These are phyloP conservation scores for Trichosporon asahii DNA, from an alignment of 1,284 basidiomycete genomes.

Conservation along the genomic window DNA sequence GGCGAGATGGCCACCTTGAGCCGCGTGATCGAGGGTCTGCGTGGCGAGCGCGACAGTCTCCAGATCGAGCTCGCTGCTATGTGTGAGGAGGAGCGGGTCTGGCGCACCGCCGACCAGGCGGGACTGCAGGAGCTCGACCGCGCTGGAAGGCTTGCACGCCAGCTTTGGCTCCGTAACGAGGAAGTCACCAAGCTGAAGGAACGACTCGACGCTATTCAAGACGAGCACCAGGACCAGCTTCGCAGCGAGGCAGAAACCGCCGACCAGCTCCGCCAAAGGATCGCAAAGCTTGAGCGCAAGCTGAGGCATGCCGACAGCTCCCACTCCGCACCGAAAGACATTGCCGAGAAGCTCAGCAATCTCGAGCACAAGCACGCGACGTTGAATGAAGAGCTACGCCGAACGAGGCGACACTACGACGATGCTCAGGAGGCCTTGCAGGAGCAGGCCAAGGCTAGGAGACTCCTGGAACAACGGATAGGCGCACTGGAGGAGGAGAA, in stretches of 20 bases:
- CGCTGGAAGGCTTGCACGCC: constrained; percentile 28
- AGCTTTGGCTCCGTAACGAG: constrained; percentile 32
- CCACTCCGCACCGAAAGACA: background rate
- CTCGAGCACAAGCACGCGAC: background rate
- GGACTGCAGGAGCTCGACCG: constrained; percentile 21
- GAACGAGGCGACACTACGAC: background rate
- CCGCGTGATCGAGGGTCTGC: constrained; percentile 16
- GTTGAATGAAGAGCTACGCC: background rate
- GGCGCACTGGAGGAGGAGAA: background rate
- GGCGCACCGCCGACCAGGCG: constrained; percentile 6
- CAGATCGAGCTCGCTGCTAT: constrained; percentile 21
- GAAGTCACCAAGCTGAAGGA: constrained; percentile 17
- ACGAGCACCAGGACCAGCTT: constrained; percentile 15
- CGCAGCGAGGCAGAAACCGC: constrained; percentile 27
- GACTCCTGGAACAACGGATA: background rate
- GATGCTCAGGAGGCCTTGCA: background rate
- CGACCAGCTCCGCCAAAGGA: constrained; percentile 27
- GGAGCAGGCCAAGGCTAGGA: background rate
- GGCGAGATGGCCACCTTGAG: constrained; percentile 15
- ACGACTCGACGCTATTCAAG: constrained; percentile 17
- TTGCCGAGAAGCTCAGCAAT: background rate
- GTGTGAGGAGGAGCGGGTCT: constrained; percentile 20
- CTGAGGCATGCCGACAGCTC: background rate
- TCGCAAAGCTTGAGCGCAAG: constrained; percentile 19
- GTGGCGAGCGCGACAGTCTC: constrained; percentile 22